Evolutionary conservation across 1,139 yeast species (phyloP), one percentile per base, ranked within the genome.

Genomic region (Lodderomyces parapsilosis): DNA sequence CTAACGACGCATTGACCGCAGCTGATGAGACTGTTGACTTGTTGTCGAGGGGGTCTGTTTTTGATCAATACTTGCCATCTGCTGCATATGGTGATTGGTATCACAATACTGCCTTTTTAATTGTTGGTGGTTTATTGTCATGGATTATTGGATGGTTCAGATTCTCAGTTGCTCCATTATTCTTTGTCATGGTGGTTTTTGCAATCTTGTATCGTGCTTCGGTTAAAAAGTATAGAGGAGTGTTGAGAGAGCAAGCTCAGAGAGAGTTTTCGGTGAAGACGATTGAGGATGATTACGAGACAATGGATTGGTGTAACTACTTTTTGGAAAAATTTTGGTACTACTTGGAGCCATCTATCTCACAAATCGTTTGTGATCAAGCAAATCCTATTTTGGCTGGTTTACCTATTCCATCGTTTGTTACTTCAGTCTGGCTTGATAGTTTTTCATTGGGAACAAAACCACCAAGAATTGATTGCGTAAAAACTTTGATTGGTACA

Each of bases 221-320:
- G 2, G 76, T 90, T 41, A 81, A 94, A 55, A 83, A 85, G 55
- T 83, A 91, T 63, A 80, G 98, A 57, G 74, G 83, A 6, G 60
- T 66, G 6, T 73, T 88, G 49, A 78, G 97, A 55, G 90, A 89
- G 50, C 82, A 80, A 46, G 86, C 94, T 18, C 91, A 89, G 58
- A 81, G 96, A 56, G 96, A 91, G 58, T 80, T 86, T 56, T 83
- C 95, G 13, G 80, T 89, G 41, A 80, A 81, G 57, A 76, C 79
- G 43, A 83, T 90, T 50, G 98, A 91, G 64, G 79, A 82, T 54
- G 98, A 91, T 59, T 84, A 83, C 54, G 99, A 93, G 66, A 77
- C 96, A 8, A 79, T 91, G 85, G 98, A 93, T 58, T 93, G 99
- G 99, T 71, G 88, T 53, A 93, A 93, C 62, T 78, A 81, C 31